A percentile compares a stretch with the other conserved stretches of the same genome.
phyloP scores from a whole-genome alignment of 2,329 filamentous ascomycete species.

The Juglanconis juglandina region DNA sequence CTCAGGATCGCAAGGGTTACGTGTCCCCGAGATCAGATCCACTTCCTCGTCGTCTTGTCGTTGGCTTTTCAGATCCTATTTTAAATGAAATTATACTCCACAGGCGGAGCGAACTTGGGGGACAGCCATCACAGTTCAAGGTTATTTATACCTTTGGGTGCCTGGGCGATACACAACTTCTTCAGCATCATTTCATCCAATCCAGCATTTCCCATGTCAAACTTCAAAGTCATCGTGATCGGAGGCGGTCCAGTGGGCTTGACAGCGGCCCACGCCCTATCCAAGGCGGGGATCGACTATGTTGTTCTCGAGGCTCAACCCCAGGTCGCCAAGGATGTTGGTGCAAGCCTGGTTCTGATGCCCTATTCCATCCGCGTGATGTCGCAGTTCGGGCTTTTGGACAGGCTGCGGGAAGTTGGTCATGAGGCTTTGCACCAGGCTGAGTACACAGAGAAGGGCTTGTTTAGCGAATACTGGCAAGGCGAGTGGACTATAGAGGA shows the following conservation, averaged over 20 bases:
- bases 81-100: too few species aligned
- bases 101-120: too few species aligned
- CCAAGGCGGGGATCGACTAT: constrained; percentile 33
- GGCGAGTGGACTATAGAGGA: background rate
- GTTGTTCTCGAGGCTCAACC: constrained; percentile 34
- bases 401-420: constrained; percentile 23
- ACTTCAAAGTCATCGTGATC: constrained; percentile 27
- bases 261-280: constrained; percentile 27
- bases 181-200: background rate
- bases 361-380: constrained; percentile 28
- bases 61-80: too few species aligned
- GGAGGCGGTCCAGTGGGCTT: constrained; percentile 30
- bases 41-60: too few species aligned
- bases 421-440: constrained; percentile 4
- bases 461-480: background rate
- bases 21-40: too few species aligned
- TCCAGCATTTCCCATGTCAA: background rate
- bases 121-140: too few species aligned
- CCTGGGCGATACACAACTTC: too few species aligned
- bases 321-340: constrained; percentile 26
- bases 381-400: constrained; percentile 31
- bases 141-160: too few species aligned
- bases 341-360: constrained; percentile 31
- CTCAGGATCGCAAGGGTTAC: too few species aligned
- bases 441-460: background rate